Evolutionary conservation across 495 filamentous ascomycete species (phyloP), one percentile per base, ranked within the genome.

Genomic region (Talaromyces borbonicus): DNA sequence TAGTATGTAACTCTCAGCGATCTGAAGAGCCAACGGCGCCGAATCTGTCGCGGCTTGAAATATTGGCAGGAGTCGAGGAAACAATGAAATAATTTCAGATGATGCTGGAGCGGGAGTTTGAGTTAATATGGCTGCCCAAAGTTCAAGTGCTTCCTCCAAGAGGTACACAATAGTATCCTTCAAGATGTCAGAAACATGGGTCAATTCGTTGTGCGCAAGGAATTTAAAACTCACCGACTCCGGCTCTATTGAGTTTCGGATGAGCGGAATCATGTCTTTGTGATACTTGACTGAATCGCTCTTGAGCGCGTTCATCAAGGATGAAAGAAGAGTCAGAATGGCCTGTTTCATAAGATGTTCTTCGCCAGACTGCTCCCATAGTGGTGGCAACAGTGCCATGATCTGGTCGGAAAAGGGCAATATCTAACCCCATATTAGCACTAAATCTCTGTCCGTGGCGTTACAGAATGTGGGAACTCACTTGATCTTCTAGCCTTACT

Each of bases 321-420:
- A 79, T 1, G 83, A 72, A 18, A 95, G 75, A 26, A 95, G 79
- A 3, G 79, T 82, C n/a, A 97, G 71, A 35, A 96, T 85, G 0
- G 84, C 79, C 62, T 95, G 87, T 63, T 96, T 96, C 76, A 96
- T 83, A 38, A 90, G 70, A 61, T 90, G 81, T 58, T 92, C 81
- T 32, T 83, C 80, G 8, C 81, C 86, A 5, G 83, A 82, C 16
- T 78, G 75, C 46, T 85, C 81, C 92, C 92, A 98, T 8, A 96
- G 68, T 1, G 77, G 72, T 2, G 88, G 87, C n/a, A 97, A 70
- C 16, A 87, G 72, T 3, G 75, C 65, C 48, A 98, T 79, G 18
- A 98, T 84, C 38, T 77, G 71, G 49, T 93, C 83, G 1, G 88
- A 84, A 54, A 85, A 93, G 6, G 77, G 80, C 2, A 72, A 65